These are phyloP conservation scores for Adenanthera pavonina DNA, from an alignment of 306 rosid genomes.

Conservation along the genomic window DNA sequence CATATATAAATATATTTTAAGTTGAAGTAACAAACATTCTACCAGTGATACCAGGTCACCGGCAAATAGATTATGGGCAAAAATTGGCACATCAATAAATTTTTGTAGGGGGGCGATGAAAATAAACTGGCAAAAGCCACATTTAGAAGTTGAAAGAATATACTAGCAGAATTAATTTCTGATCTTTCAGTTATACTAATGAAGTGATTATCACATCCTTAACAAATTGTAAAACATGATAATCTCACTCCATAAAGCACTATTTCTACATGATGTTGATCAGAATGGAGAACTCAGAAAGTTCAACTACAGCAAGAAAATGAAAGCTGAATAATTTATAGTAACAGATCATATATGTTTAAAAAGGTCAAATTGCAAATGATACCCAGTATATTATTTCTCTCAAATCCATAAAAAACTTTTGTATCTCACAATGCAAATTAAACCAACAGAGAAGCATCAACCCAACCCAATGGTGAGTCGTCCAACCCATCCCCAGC, in stretches of 20 bases:
- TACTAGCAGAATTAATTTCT: slow-evolving; percentile 15
- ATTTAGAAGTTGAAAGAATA: slow-evolving; percentile 22
- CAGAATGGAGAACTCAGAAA: neutral
- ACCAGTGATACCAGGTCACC: neutral
- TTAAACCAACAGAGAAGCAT: neutral
- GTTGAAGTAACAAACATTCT: slow-evolving; percentile 13
- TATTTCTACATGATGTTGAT: neutral
- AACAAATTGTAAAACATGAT: slow-evolving; percentile 7
- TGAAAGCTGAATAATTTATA: slow-evolving; percentile 5
- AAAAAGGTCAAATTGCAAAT: neutral
- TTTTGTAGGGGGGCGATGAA: neutral
- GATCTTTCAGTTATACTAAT: neutral
- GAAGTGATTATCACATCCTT: slow-evolving; percentile 8
- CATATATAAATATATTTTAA: slow-evolving; percentile 19
- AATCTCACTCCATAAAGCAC: slow-evolving; percentile 2
- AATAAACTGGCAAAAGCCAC: neutral
- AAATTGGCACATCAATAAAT: neutral
- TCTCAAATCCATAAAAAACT: slow-evolving; percentile 21
- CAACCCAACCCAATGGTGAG: slow-evolving; percentile 8
- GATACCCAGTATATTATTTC: neutral
- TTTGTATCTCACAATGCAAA: slow-evolving; percentile 10
- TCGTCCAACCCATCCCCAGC: slow-evolving; percentile 7
- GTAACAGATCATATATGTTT: neutral
- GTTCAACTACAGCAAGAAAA: slow-evolving; percentile 18
- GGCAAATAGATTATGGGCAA: slow-evolving; percentile 18